Evolutionary conservation across 139 green algal species (phyloP).

Genomic region (Gonium pectorale): DNA sequence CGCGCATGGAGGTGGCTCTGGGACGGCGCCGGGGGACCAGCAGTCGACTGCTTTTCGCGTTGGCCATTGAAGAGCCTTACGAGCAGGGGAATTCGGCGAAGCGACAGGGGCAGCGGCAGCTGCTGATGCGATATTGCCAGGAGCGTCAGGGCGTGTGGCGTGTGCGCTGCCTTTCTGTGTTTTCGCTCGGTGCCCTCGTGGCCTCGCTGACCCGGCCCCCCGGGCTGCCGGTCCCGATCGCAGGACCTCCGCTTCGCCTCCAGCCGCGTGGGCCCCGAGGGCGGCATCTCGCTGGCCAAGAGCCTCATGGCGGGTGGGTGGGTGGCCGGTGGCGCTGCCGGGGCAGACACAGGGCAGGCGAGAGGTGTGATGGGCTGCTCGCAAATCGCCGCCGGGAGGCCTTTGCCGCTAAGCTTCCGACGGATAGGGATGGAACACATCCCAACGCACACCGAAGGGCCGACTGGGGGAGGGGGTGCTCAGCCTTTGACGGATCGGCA

Average conservation of each 20-base stretch:
- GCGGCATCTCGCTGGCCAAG: constrained; percentile 76
- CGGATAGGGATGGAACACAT: too few species aligned
- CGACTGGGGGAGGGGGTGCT: too few species aligned
- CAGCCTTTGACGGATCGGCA: too few species aligned
- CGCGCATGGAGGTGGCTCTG: constrained; percentile 77
- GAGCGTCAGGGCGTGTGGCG: not conserved
- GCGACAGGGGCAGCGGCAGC: not conserved
- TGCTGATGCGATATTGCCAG: not conserved
- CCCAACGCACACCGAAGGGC: too few species aligned
- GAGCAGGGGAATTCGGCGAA: too few species aligned
- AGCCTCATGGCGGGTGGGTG: constrained; percentile 64
- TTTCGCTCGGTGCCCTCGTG: not conserved
- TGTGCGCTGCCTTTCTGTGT: not conserved
- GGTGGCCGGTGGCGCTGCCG: not conserved
- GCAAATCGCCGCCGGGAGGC: too few species aligned
- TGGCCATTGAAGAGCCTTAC: too few species aligned
- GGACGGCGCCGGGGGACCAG: not conserved
- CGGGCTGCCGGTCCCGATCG: not conserved
- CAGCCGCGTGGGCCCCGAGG: constrained; percentile 76
- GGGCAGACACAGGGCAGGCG: too few species aligned
- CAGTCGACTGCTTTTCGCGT: too few species aligned
- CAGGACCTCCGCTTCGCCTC: constrained; percentile 89
- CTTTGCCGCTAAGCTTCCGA: too few species aligned
- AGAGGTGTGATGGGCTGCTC: too few species aligned
- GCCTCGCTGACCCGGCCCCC: not conserved